These are phyloP conservation scores for Acidiella bohemica DNA, from an alignment of 495 filamentous ascomycete genomes.

Conservation along the genomic window DNA sequence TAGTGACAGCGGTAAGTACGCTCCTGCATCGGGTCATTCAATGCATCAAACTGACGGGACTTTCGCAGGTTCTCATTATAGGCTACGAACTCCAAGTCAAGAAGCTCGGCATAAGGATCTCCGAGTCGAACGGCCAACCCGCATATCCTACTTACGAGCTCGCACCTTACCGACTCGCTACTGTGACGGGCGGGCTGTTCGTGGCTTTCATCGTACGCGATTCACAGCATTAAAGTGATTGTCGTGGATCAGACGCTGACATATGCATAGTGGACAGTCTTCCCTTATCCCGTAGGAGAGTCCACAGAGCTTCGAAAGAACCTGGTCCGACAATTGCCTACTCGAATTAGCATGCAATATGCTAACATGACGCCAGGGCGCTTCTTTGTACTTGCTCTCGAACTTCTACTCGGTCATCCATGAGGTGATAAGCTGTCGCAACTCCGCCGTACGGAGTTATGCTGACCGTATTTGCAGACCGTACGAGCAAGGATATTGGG, in stretches of 20 bases:
- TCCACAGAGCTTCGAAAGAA: conserved; percentile 57
- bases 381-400: conserved; percentile 60
- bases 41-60: too few species aligned
- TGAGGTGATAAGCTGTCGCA: too few species aligned
- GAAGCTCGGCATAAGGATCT: conserved; percentile 19
- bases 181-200: conserved; percentile 53
- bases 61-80: conserved; percentile 62
- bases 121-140: conserved; percentile 53
- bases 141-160: conserved; percentile 58
- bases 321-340: too few species aligned
- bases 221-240: too few species aligned
- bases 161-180: conserved; percentile 61
- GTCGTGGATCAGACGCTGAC: too few species aligned
- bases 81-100: conserved; percentile 41
- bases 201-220: conserved; percentile 68
- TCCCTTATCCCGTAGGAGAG: conserved; percentile 66
- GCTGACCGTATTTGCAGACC: too few species aligned
- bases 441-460: too few species aligned
- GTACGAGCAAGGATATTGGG: conserved; percentile 47
- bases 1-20: conserved; percentile 60
- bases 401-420: conserved; percentile 66
- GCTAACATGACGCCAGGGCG: too few species aligned
- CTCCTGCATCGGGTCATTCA: too few species aligned
- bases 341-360: too few species aligned
- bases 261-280: conserved; percentile 45